phyloP scores from a whole-genome alignment of 768 basidiomycete genomes.

The Macrocybe gigantea region DNA sequence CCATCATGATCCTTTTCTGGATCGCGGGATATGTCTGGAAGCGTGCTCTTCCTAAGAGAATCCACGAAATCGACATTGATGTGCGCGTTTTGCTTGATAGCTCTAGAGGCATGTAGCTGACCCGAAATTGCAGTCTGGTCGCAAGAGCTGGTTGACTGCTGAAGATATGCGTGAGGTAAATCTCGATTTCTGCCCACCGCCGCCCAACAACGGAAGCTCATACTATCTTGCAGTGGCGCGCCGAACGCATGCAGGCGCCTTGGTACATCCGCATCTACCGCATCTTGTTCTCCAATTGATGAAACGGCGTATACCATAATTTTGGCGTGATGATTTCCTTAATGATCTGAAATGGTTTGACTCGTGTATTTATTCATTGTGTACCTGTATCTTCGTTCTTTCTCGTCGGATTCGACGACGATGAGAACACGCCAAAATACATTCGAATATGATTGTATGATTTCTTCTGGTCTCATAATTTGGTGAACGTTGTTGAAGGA shows the following conservation, averaged over 20 bases:
- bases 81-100: slow-evolving; percentile 10
- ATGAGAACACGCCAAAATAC: too few species aligned
- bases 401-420: too few species aligned
- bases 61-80: slow-evolving; percentile 36
- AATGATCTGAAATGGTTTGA: too few species aligned
- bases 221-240: slow-evolving; percentile 25
- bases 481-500: too few species aligned
- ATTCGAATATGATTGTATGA: too few species aligned
- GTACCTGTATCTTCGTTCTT: too few species aligned
- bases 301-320: too few species aligned
- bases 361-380: too few species aligned
- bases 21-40: slow-evolving; percentile 33
- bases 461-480: too few species aligned
- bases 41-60: slow-evolving; percentile 28
- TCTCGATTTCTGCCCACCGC: not conserved
- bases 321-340: too few species aligned
- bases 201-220: not conserved
- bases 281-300: slow-evolving; percentile 33
- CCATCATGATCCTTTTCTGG: slow-evolving; percentile 35
- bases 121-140: slow-evolving; percentile 23
- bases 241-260: slow-evolving; percentile 31
- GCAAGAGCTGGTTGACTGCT: slow-evolving; percentile 41
- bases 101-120: not conserved
- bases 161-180: slow-evolving; percentile 36
- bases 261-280: slow-evolving; percentile 30